Base-by-base conservation (phyloP, 208 protist genomes). In the Phytomonas sp. region DNA sequence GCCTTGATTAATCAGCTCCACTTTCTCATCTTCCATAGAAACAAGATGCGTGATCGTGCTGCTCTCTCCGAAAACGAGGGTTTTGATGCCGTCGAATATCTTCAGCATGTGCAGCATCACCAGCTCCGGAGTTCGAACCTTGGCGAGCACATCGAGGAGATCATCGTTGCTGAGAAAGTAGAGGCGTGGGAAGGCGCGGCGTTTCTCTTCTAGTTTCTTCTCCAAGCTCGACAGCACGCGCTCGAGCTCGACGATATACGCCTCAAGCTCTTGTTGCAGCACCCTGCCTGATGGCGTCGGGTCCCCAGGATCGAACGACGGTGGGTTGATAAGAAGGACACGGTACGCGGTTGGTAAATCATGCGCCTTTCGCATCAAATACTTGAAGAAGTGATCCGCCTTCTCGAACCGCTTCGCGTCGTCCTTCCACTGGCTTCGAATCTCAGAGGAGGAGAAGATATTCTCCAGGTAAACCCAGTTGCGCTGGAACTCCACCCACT, bases 41-140 rank as follows among this genome's bases (percentile, higher is more conserved):
- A 93, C 77, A 15, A 97, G 79, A 79, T 96, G 89, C 28, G 93
- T 97, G 71, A 97, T 95, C 68, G 95, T 89, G 15, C 65, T 53
- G 70, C 83, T 78, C 46, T 89, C 81, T 23, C 75, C 73, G 65
- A 97, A 88, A 9, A 78, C 62, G 36, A 97, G 78, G 29, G 87
- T 86, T 72, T 97, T 97, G 74, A 97, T 96, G 75, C 93, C 91
- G 81, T 99, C 97, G 76, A 99, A 99, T 92, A 98, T 98, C 81
- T 99, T 99, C 30, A 92, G 80, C 88, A 99, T 97, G 82, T 99
- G 96, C 46, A 95, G 93, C 88, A 98, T 98, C 75, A 99, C 98
- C 63, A 96, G 85, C 69, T 97, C 93, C 11, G 97, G 97, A 53
- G 98, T 97, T 75, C 97, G 98, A 28, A 97, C 97, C 87, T 99